Evolutionary conservation across 202 grass and related monocot species (phyloP), one percentile per base, ranked within the genome.

Genomic region (Cymbopogon flexuosus): DNA sequence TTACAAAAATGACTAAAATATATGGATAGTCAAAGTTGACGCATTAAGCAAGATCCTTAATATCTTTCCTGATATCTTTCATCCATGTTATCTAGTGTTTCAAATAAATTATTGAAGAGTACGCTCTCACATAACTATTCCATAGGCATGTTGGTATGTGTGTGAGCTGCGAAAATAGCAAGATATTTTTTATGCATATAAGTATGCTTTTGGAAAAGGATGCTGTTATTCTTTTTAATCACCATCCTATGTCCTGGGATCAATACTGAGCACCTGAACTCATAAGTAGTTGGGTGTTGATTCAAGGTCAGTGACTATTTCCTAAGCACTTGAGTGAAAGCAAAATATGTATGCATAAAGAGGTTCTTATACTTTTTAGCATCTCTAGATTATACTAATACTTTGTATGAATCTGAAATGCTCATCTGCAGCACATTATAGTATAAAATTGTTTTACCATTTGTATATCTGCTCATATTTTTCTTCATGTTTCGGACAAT

Each of bases 21-120:
- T 47, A 76, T 7, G 70, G 27, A 6, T 65, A 51, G 40, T 84
- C 73, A 84, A 84, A 77, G 9, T 46, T 61, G 62, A 63, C 58
- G 10, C 18, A 49, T 46, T 22, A 80, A 66, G n/a, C 66, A 73
- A 83, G 66, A 78, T 78, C 73, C 45, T 77, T 66, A 54, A 57
- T 83, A 30, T 45, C 27, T 43, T 69, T 70, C 84, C 16, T 63
- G 22, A n/a, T 82, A 33, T 59, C 58, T 78, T 87, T 57, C 46
- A 63, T 73, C 45, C 23, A 63, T 6, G 42, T 65, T 11, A 29
- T 65, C 10, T 83, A 58, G 58, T 35, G 1, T 37, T 83, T 15
- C 3, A 57, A 71, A 78, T 73, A 66, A 45, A 78, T 30, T 57
- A 60, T 77, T 23, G 10, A 21, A 77, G 41, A 63, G 34, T 33